Conservation (phyloP, 2,329 filamentous ascomycete species). For the Aspergillus flavus region DNA sequence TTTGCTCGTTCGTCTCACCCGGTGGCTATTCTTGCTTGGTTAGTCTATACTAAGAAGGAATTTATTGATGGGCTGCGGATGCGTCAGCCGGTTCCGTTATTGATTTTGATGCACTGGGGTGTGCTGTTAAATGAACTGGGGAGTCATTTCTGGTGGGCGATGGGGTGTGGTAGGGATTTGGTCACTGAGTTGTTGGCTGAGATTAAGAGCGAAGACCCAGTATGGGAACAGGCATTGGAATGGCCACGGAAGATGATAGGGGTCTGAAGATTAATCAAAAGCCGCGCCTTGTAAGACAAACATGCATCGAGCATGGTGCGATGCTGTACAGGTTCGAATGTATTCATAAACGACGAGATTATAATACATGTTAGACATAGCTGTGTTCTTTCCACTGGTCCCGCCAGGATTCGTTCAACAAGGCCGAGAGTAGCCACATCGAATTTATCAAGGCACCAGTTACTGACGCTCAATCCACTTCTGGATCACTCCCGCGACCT, state of each 20-base stretch:
- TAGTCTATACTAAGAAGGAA: neutral
- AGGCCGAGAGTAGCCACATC: neutral
- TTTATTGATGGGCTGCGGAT: neutral
- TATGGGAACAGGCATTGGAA: neutral
- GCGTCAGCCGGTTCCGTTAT: neutral
- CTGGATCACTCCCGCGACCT: conserved; percentile 16
- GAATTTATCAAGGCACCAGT: neutral
- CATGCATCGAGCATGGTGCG: neutral
- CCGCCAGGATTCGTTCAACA: neutral
- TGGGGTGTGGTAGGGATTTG: neutral
- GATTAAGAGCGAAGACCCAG: neutral
- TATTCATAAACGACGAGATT: neutral
- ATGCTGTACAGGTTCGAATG: neutral
- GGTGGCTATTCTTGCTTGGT: neutral
- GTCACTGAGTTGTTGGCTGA: neutral
- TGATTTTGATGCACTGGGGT: neutral
- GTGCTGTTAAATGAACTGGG: neutral
- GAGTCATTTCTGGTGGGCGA: neutral
- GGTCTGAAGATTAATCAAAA: neutral
- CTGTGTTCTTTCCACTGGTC: neutral
- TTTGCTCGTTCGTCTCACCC: conserved; percentile 18
- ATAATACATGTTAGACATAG: neutral
- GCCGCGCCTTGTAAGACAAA: neutral
- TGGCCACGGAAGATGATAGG: neutral
- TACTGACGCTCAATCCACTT: conserved; percentile 13